Base-by-base conservation (phyloP, 2,329 filamentous ascomycete species). In the Exophiala xenobiotica region DNA sequence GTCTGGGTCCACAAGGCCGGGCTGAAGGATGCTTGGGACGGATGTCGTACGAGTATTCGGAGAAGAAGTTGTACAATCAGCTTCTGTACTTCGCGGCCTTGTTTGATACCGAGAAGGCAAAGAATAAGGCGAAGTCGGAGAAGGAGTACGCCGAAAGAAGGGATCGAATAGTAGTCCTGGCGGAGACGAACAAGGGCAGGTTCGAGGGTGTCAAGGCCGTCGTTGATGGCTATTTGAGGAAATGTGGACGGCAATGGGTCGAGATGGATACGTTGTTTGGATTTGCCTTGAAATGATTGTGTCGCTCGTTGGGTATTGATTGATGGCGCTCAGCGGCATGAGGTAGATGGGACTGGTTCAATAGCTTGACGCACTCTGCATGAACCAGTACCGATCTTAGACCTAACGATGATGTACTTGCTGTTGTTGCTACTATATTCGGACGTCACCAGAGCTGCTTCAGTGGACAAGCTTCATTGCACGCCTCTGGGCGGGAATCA, bases 61-160 rank as follows among this genome's bases (percentile, higher is more conserved):
- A 97, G 73, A 92, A 93, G 72, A 86, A 87, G 64, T 79, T 97
- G 53, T 97, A 96, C 74, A 97, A 95, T 69, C 93, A 99, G 72
- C 77, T 99, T 33, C 74, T 97, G 48, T 99, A 96, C 73, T 87
- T 91, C 67, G 81, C 87, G 23, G 80, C 80, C 42, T 72, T 97
- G 49, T 99, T 90, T 77, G 91, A 99, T 69, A 87, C 95, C 2
- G 91, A 97, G 56, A 90, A 88, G 71, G 87, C 87, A 11, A 81
- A 82, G 58, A 64, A 63, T 39, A 76, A 73, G 56, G 79, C 75
- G 16, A 70, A 67, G 39, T 72, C 73, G 6, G 74, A 74, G 19
- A 80, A 76, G 41, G 72, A 77, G 42, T 62, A 76, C 16, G 72
- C 68, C 1, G 74, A 83, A 57, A 79, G 82, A 64, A 80, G 76